Conservation (phyloP, 148 eudicot species). For the Rheum nobile region DNA sequence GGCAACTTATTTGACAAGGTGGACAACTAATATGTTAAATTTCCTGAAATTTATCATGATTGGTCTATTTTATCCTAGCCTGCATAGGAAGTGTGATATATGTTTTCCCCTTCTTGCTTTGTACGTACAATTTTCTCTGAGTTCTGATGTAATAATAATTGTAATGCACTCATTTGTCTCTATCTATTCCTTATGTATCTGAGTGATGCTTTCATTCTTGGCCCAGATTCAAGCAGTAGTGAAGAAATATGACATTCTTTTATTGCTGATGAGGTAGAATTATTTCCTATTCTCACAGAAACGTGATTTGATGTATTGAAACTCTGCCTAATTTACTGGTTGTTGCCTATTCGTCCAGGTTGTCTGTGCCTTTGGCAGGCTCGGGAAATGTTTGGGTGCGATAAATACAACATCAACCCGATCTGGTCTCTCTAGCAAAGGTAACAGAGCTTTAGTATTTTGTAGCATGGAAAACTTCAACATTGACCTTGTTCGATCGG, state of each 20-base stretch:
- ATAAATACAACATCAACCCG: conserved; percentile 86
- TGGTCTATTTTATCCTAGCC: background rate
- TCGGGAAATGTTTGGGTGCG: conserved; percentile 93
- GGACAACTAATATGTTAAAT: background rate
- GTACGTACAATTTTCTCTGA: background rate
- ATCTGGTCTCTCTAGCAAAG: conserved; percentile 89
- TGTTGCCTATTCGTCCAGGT: conserved; percentile 32
- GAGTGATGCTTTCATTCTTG: background rate
- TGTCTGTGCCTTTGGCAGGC: conserved; percentile 94
- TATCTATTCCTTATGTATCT: background rate
- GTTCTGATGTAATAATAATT: background rate
- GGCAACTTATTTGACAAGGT: conserved; percentile 87
- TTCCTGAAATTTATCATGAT: background rate
- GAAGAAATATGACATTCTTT: conserved; percentile 87
- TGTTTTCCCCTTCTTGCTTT: background rate
- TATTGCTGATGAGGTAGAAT: conserved; percentile 84
- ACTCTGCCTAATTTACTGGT: background rate
- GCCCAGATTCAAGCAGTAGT: conserved; percentile 80
- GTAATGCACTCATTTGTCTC: background rate
- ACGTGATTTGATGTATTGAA: background rate
- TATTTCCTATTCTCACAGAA: background rate
- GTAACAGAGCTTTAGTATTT: conserved; percentile 23
- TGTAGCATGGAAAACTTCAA: conserved; percentile 3
- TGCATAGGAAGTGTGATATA: background rate
- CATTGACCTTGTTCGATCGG: background rate